Evolutionary conservation across 768 basidiomycete species (phyloP), one percentile per base, ranked within the genome.

Genomic region (Auricularia sp.): DNA sequence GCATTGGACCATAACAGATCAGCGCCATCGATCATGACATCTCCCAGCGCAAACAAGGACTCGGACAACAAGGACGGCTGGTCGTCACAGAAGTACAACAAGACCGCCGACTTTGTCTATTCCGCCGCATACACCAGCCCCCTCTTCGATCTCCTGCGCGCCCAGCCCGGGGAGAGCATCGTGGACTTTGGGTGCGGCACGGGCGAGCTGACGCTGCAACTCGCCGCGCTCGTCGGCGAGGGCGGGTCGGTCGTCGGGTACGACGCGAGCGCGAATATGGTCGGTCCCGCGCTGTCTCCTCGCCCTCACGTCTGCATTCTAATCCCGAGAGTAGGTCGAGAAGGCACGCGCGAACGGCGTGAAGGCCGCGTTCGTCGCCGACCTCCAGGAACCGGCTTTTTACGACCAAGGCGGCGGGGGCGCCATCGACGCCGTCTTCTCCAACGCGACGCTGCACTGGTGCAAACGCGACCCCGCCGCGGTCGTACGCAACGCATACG

Each of bases 181-280:
- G 76, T 88, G 65, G 90, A 91, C 69, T 74, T 91, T 54, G 91
- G 92, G 2, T 93, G 91, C 70, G 91, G 93, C 18, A 91, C 86
- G 56, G 92, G 91, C 0, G 87, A 93, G 67, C 75, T 93, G 14
- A 90, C 88, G 0, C 67, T 81, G 60, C 74, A 80, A 64, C 77
- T 95, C 36, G 77, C 81, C 59, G 71, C 79, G 12, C 68, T 79
- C 16, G 88, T 93, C 4, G 54, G 79, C 76, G 6, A 62, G 0
- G 58, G 63, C 3, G 87, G 90, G 0, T 54, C 79, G 18, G 82
- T 90, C 2, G 79, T 88, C 11, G 92, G 89, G 0, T 77, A 87
- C 11, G 93, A 94, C 72, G 75, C 77, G 36, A 91, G 84, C 69
- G 77, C 83, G 66, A 83, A 81, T 68, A 91, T 93, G 89, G 90